Percentiles rank a stretch among this genome's conserved stretches.
Evolutionary conservation across 179 eudicot genomes (phyloP).

Genomic region (Nepenthes alata): DNA sequence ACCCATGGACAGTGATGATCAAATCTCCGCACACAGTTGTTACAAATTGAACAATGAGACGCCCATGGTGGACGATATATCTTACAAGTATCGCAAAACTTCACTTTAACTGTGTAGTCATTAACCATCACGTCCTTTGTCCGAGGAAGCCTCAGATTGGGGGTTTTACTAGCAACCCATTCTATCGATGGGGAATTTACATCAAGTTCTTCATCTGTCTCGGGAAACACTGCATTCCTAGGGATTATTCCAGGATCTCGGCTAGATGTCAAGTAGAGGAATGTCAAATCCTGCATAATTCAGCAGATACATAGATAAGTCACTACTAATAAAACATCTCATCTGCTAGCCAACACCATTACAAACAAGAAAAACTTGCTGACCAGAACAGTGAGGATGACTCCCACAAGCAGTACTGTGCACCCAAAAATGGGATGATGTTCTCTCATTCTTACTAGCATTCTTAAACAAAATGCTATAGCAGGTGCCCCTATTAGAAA

Average conservation of each 20-base stretch:
- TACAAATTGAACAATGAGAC: conserved; percentile 59
- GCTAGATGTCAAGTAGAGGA: conserved; percentile 66
- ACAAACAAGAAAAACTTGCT: conserved; percentile 9
- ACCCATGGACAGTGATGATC: conserved; percentile 85
- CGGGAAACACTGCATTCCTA: conserved; percentile 46
- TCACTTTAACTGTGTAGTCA: conserved; percentile 34
- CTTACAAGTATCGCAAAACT: conserved; percentile 51
- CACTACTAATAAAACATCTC: not conserved
- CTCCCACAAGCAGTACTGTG: conserved; percentile 34
- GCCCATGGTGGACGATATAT: conserved; percentile 59
- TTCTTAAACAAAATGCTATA: conserved; percentile 44
- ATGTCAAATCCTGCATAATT: conserved; percentile 38
- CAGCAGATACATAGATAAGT: conserved; percentile 7
- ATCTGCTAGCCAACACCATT: not conserved
- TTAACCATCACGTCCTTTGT: conserved; percentile 48
- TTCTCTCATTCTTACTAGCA: conserved; percentile 30
- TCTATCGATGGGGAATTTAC: conserved; percentile 45
- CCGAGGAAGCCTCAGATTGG: conserved; percentile 42
- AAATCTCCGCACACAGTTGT: conserved; percentile 61
- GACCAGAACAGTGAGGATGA: conserved; percentile 51
- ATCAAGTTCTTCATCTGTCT: conserved; percentile 37
- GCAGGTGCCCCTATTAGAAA: conserved; percentile 62
- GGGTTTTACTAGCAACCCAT: conserved; percentile 48
- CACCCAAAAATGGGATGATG: conserved; percentile 31
- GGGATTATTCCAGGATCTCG: conserved; percentile 93